Conservation (phyloP, 2,329 filamentous ascomycete genomes). For the Pseudogymnoascus sp. region DNA sequence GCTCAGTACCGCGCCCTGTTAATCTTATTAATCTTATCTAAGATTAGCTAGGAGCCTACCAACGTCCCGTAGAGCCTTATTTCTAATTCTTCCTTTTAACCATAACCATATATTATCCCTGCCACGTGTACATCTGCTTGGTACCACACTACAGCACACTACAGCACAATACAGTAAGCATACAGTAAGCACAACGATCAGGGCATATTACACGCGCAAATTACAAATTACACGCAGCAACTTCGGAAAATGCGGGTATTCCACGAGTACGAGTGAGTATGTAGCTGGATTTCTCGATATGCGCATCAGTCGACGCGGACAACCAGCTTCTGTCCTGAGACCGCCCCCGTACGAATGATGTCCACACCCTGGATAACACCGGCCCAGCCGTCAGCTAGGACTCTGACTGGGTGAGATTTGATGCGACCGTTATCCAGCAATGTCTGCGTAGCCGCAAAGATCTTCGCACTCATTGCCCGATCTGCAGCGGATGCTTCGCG, state of each 20-base stretch:
- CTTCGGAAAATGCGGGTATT: not conserved
- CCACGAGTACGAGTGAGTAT: not conserved
- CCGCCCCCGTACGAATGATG: constrained; percentile 3
- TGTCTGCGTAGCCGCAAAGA: constrained; percentile 12
- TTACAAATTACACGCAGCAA: not conserved
- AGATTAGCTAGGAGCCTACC: not conserved
- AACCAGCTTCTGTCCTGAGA: constrained; percentile 20
- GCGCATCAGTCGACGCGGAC: not conserved
- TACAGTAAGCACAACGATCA: too few species aligned
- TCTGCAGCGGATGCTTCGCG: constrained; percentile 14
- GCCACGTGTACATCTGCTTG: not conserved
- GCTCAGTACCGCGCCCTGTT: too few species aligned
- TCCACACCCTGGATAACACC: constrained; percentile 17
- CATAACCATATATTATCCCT: not conserved
- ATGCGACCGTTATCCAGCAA: constrained; percentile 31
- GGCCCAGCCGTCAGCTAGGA: constrained; percentile 5
- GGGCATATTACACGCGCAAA: too few species aligned
- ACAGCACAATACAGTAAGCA: too few species aligned
- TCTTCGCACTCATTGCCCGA: constrained; percentile 12
- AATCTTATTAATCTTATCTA: too few species aligned
- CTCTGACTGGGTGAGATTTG: constrained; percentile 22
- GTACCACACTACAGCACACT: not conserved
- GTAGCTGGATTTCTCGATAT: not conserved
- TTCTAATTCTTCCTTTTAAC: not conserved
- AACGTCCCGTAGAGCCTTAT: not conserved